Percentiles rank a stretch among this genome's conserved stretches.
These are phyloP conservation scores for Botrytis aclada DNA, from an alignment of 2,329 filamentous ascomycete species.

Conservation along the genomic window DNA sequence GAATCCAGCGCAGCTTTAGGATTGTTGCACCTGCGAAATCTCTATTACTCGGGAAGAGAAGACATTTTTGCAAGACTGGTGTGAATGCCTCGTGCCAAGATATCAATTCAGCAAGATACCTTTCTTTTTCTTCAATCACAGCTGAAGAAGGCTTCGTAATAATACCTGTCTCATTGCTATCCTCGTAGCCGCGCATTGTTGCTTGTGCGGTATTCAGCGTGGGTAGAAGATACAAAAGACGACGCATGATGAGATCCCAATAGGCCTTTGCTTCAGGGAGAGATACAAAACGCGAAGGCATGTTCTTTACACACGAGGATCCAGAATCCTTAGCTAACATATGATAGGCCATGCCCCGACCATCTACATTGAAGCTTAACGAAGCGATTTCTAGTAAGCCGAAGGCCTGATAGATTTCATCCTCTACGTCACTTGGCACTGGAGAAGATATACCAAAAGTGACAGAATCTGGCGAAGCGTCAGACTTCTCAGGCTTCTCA, in stretches of 20 bases:
- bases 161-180: background rate
- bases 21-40: slow-evolving; percentile 8
- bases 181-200: background rate
- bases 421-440: slow-evolving; percentile 4
- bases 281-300: background rate
- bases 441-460: slow-evolving; percentile 11
- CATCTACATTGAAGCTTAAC: background rate
- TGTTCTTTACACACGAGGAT: background rate
- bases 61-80: background rate
- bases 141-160: background rate
- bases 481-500: too few relatives aligned
- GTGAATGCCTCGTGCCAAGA: slow-evolving; percentile 7
- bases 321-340: slow-evolving; percentile 10
- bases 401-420: slow-evolving; percentile 3
- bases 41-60: background rate
- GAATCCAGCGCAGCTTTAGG: background rate
- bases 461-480: background rate
- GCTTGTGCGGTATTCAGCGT: background rate
- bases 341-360: slow-evolving; percentile 3
- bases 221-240: slow-evolving; percentile 8
- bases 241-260: slow-evolving; percentile 10
- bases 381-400: background rate
- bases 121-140: background rate
- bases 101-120: background rate
- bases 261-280: background rate